Conservation (phyloP, 2,329 filamentous ascomycete genomes). For the Tympanopsis confertula region DNA sequence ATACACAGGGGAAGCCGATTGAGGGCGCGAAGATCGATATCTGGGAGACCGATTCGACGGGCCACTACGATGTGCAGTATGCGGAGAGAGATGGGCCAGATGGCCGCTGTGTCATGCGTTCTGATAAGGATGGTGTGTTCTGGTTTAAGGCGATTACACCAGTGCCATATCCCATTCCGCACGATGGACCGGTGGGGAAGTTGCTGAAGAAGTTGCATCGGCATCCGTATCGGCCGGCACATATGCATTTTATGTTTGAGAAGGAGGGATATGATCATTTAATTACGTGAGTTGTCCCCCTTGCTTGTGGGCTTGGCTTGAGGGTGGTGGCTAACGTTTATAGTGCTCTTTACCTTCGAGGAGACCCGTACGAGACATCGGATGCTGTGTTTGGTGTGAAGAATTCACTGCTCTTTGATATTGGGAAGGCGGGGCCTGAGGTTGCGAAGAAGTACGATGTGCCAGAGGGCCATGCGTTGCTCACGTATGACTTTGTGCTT, state of each 20-base stretch:
- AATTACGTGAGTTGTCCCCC: slow-evolving; percentile 55
- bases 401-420: slow-evolving; percentile 64
- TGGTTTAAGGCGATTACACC: slow-evolving; percentile 80
- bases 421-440: slow-evolving; percentile 34
- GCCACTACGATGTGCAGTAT: slow-evolving; percentile 74
- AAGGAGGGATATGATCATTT: slow-evolving; percentile 69
- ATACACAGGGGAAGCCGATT: slow-evolving; percentile 51
- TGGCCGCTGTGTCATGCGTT: slow-evolving; percentile 60
- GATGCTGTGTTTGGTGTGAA: slow-evolving; percentile 85
- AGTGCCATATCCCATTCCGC: slow-evolving; percentile 74
- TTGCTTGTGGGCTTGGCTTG: neutral
- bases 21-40: slow-evolving; percentile 63
- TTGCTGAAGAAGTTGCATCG: slow-evolving; percentile 53
- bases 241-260: slow-evolving; percentile 84
- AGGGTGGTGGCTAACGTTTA: neutral
- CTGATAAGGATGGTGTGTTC: slow-evolving; percentile 62
- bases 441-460: slow-evolving; percentile 52
- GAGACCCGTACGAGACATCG: slow-evolving; percentile 70
- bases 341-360: slow-evolving; percentile 66
- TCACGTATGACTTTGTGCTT: slow-evolving; percentile 69
- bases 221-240: slow-evolving; percentile 67
- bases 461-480: slow-evolving; percentile 46
- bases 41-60: slow-evolving; percentile 75
- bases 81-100: slow-evolving; percentile 50
- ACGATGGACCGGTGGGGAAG: slow-evolving; percentile 73